These are phyloP conservation scores for Ploettnerulaceae sp. DNA, from an alignment of 2,329 filamentous ascomycete species.

Conservation along the genomic window DNA sequence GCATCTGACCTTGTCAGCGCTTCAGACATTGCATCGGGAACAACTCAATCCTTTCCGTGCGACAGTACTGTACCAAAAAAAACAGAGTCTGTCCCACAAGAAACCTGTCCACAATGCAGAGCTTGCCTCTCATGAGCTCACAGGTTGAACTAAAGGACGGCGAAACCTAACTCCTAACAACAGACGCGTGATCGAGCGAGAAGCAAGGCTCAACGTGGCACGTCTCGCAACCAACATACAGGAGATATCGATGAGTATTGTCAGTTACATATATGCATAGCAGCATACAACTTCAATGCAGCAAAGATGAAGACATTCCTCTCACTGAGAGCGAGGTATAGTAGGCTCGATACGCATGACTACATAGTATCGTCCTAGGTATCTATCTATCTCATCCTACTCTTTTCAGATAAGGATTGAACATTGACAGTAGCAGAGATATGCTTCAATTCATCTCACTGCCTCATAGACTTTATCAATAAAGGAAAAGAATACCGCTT, in stretches of 20 bases:
- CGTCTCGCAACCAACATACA: conserved; percentile 6
- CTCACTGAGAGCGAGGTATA: conserved; percentile 1
- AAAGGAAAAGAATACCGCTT: conserved; percentile 1
- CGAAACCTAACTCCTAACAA: no score
- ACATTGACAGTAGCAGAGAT: conserved; percentile 5
- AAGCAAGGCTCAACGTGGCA: conserved; percentile 10
- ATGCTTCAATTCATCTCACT: conserved; percentile 3
- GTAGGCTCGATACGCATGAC: neutral
- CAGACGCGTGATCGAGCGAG: no score
- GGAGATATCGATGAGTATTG: neutral
- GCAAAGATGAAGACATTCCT: neutral
- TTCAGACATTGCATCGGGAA: conserved; percentile 3
- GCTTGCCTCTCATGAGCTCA: conserved; percentile 1
- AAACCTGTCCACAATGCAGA: neutral
- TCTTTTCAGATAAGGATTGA: conserved; percentile 9
- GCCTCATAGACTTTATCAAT: conserved; percentile 9
- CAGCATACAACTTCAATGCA: neutral
- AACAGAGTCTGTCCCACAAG: neutral
- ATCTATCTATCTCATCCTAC: conserved; percentile 1
- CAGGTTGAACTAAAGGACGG: no score
- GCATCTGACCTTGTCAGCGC: conserved; percentile 4
- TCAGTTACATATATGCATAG: conserved; percentile 1
- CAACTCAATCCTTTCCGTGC: neutral
- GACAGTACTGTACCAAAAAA: neutral
- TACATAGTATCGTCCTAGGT: neutral